Evolutionary conservation across 306 rosid species (phyloP).

Genomic region (Cucumis hystrix): DNA sequence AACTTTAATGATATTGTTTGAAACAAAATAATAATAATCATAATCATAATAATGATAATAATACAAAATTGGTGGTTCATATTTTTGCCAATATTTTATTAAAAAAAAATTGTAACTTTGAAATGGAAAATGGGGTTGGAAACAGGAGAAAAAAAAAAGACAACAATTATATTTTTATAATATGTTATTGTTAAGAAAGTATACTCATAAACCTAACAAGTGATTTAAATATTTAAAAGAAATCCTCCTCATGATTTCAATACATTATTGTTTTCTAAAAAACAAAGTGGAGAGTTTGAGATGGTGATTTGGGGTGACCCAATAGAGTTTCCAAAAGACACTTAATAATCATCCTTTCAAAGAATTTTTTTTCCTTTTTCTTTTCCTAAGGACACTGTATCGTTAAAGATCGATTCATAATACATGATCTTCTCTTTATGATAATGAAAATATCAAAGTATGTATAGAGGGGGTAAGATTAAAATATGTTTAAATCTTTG

Average conservation of each 20-base stretch:
- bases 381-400: too few species aligned
- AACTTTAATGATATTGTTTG: not conserved
- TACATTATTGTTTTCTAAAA: not conserved
- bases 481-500: not conserved
- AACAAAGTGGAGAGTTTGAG: not conserved
- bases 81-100: not conserved
- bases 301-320: not conserved
- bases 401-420: not conserved
- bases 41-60: not conserved
- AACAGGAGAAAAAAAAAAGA: not conserved
- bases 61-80: not conserved
- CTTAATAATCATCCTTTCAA: not conserved
- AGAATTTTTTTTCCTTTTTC: too few species aligned
- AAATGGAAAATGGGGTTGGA: not conserved
- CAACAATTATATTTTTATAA: not conserved
- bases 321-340: slow-evolving; percentile 1
- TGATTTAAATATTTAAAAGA: not conserved
- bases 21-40: too few species aligned
- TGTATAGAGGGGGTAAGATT: not conserved
- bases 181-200: not conserved
- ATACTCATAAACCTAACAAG: not conserved
- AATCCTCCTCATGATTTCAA: not conserved
- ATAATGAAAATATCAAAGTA: not conserved
- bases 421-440: not conserved
- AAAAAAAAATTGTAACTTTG: not conserved